Conservation (phyloP, 2,329 filamentous ascomycete species). For the Fusarium chuoi region DNA sequence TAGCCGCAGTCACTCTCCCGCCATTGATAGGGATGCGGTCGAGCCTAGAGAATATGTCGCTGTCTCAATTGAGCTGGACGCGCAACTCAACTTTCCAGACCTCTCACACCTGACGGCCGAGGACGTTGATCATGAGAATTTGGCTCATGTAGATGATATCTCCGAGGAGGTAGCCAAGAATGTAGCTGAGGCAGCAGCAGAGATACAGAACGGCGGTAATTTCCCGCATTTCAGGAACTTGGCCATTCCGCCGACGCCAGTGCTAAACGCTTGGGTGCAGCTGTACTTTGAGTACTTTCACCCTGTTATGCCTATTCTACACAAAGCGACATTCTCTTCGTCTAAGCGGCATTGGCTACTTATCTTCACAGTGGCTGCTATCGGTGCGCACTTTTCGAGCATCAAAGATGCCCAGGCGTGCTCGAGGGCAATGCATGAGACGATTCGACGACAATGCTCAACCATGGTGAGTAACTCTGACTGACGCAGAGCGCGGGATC, state of each 20-base stretch:
- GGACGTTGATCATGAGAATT: conserved; percentile 2
- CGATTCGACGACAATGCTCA: not conserved
- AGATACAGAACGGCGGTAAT: not conserved
- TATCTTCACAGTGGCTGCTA: not conserved
- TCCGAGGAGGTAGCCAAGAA: not conserved
- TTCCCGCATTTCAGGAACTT: conserved; percentile 7
- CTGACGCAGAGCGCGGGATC: not conserved
- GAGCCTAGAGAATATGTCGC: not conserved
- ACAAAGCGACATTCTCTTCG: not conserved
- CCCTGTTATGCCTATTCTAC: not conserved
- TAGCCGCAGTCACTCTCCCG: not conserved
- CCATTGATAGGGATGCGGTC: not conserved
- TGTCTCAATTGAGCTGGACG: conserved; percentile 1
- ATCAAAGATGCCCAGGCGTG: not conserved
- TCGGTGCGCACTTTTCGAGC: conserved; percentile 1
- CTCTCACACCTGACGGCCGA: not conserved
- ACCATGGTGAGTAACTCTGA: not conserved
- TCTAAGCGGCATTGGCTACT: conserved; percentile 9
- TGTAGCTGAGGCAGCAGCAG: not conserved
- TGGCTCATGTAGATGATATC: not conserved
- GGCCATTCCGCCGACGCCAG: not conserved
- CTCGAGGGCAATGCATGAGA: conserved; percentile 6
- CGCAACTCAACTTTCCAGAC: conserved; percentile 1
- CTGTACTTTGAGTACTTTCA: conserved; percentile 12
- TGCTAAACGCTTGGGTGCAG: not conserved